Evolutionary conservation across 2,329 filamentous ascomycete species (phyloP), one percentile per base, ranked within the genome.

Genomic region (Ambrosiella xylebori): DNA sequence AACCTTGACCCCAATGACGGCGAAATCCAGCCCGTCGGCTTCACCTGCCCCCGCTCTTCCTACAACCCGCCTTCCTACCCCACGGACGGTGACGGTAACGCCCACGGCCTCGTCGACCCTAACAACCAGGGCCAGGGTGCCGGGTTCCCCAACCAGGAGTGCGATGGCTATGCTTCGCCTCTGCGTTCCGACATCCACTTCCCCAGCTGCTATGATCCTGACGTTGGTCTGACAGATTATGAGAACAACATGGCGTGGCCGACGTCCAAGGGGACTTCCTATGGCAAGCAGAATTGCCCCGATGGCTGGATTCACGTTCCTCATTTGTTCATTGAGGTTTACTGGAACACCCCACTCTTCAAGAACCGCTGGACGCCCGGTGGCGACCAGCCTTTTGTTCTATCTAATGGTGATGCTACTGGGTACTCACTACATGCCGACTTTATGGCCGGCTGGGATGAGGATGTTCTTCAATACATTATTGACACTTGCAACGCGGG

Each of bases 391-490:
- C 82, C 81, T 9, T 87, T 87, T 64, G 80, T 87, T 57, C 77
- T 86, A 49, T 73, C 83, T 62, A 82, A 81, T 65, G 84, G 84
- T 50, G 84, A 89, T 59, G 72, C 75, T 17, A 86, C 85, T 9
- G 85, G 85, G 58, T 87, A 79, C 71, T 80, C 79, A 64, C 76
- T 77, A 61, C 85, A 88, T 69, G 84, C 76, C 53, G 85, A 89
- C 68, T 88, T 89, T 71, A 69, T 85, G 63, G 80, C 85, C 62
- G 85, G 79, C 13, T 89, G 86, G 86, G 80, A 88, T 63, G 73
- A 78, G 61, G 68, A 72, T 36, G 74, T 76, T 51, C 79, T 87
- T 54, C 81, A 85, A 68, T 73, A 77, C 61, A 84, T 85, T 62
- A 81, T 87, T 63, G 74, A 85, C 65, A 78, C 73, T 55, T 88